Conservation (phyloP, 768 basidiomycete species). For the Holtermanniella nyarrowii region DNA sequence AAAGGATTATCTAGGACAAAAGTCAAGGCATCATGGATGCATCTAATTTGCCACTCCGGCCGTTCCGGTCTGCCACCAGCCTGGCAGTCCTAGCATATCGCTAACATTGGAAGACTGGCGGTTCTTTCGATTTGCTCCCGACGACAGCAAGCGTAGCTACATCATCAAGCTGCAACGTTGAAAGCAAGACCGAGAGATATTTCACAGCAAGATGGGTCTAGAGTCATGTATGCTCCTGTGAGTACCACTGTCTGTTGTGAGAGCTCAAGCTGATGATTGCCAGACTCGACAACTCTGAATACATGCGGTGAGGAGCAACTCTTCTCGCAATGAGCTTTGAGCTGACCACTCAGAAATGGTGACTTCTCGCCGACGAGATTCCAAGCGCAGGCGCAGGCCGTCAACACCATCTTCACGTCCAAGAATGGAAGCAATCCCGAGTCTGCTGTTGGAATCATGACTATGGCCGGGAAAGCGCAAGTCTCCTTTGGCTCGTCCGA, state of each 20-base stretch:
- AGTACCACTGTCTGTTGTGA: constrained; percentile 10
- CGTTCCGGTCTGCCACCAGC: too few relatives aligned
- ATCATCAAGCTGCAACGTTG: too few relatives aligned
- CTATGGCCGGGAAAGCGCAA: constrained; percentile 93
- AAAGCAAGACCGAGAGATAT: too few relatives aligned
- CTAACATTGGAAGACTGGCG: too few relatives aligned
- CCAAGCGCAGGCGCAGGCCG: constrained; percentile 83
- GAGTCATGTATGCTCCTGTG: constrained; percentile 92
- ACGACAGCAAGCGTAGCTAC: too few relatives aligned
- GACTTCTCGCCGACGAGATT: constrained; percentile 50
- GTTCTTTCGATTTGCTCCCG: too few relatives aligned
- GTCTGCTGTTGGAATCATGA: constrained; percentile 95
- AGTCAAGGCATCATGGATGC: too few relatives aligned
- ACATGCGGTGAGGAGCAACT: constrained; percentile 54
- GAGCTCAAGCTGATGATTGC: constrained; percentile 4
- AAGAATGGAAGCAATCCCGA: constrained; percentile 96
- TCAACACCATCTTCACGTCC: constrained; percentile 76
- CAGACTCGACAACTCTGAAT: constrained; percentile 88
- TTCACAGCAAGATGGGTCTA: constrained; percentile 58
- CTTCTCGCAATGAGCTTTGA: constrained; percentile 48
- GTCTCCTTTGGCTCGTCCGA: constrained; percentile 17
- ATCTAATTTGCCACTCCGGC: too few relatives aligned
- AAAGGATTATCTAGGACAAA: too few relatives aligned
- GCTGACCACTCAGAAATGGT: constrained; percentile 47
- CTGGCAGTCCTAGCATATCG: too few relatives aligned